Conservation (phyloP, 345 rosid genomes). For the Melastoma malabathricum region DNA sequence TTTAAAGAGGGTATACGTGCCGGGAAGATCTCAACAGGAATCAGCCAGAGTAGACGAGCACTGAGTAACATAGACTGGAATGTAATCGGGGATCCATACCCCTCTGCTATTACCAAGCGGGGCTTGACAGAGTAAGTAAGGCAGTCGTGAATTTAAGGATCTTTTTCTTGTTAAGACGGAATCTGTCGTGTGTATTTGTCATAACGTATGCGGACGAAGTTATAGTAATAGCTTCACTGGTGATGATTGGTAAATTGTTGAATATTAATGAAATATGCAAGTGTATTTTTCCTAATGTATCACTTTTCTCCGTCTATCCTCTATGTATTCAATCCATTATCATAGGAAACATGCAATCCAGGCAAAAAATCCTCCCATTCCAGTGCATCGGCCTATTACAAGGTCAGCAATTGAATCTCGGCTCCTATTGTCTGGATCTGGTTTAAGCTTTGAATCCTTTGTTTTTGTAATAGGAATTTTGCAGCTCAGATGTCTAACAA, state of each 20-base stretch:
- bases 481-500: slow-evolving; percentile 70
- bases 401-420: slow-evolving; percentile 30
- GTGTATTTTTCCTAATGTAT: too few relatives aligned
- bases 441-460: slow-evolving; percentile 2
- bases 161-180: too few relatives aligned
- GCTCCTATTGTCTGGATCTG: neutral
- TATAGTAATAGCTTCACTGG: too few relatives aligned
- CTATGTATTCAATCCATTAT: too few relatives aligned
- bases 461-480: slow-evolving; percentile 40
- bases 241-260: too few relatives aligned
- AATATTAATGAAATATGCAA: too few relatives aligned
- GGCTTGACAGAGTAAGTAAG: slow-evolving; percentile 35
- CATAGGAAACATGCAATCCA: slow-evolving; percentile 29
- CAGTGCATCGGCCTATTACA: slow-evolving; percentile 71
- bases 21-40: slow-evolving; percentile 37
- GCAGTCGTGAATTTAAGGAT: too few relatives aligned
- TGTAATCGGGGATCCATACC: slow-evolving; percentile 48
- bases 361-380: slow-evolving; percentile 38
- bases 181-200: too few relatives aligned
- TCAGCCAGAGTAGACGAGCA: slow-evolving; percentile 58
- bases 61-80: slow-evolving; percentile 56
- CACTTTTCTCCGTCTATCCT: neutral
- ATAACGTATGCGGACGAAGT: too few relatives aligned
- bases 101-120: slow-evolving; percentile 58
- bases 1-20: slow-evolving; percentile 35